Evolutionary conservation across 805 yeast genomes (phyloP).

Genomic region (Groenewaldozyma tartarivorans): DNA sequence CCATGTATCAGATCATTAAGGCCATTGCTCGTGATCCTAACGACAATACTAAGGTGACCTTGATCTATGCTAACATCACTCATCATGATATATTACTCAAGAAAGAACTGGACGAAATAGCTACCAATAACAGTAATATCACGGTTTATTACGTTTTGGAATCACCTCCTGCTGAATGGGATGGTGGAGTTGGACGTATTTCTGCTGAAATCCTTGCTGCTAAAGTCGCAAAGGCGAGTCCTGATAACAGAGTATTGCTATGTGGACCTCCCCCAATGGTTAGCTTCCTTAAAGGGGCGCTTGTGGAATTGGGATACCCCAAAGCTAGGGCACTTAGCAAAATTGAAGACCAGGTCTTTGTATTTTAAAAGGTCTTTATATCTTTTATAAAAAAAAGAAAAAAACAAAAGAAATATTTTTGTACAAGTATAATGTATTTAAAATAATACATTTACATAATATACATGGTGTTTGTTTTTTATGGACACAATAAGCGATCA

Average conservation of each 20-base stretch:
- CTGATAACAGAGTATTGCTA: constrained; percentile 57
- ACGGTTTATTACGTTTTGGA: constrained; percentile 65
- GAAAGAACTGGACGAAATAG: constrained; percentile 66
- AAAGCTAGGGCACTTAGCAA: constrained; percentile 88
- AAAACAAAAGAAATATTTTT: not conserved
- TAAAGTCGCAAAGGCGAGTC: constrained; percentile 51
- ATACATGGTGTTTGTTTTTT: not conserved
- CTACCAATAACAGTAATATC: constrained; percentile 42
- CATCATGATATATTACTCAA: constrained; percentile 71
- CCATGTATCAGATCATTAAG: constrained; percentile 83
- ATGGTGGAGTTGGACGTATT: constrained; percentile 76
- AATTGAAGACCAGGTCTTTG: constrained; percentile 40
- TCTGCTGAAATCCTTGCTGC: constrained; percentile 61
- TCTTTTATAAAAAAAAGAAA: not conserved
- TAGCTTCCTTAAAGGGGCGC: constrained; percentile 71
- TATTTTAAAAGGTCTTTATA: constrained; percentile 5
- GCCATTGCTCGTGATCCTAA: constrained; percentile 65
- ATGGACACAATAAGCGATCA: constrained; percentile 45
- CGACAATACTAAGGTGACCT: constrained; percentile 65
- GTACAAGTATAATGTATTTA: too few species aligned
- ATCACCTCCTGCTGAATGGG: constrained; percentile 62
- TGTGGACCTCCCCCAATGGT: constrained; percentile 97
- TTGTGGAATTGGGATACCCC: constrained; percentile 62
- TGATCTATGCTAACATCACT: constrained; percentile 73
- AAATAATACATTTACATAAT: too few species aligned